phyloP scores from a whole-genome alignment of 805 yeast species.

The Pichia manshurica region DNA sequence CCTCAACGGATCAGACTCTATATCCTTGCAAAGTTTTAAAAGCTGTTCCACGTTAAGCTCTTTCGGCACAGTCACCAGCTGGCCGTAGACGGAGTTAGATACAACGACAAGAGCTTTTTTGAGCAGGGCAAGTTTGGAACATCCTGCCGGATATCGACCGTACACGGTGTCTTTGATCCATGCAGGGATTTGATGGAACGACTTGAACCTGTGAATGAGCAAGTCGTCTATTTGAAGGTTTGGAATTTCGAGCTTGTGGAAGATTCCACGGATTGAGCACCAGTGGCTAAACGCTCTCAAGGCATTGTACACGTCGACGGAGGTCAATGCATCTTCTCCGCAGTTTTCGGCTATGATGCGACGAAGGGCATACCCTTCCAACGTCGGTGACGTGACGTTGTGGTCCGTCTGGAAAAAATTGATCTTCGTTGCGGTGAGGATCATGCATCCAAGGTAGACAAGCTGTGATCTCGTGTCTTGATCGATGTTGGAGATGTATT shows the following conservation, averaged over 20 bases:
- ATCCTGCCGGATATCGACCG: constrained; percentile 48
- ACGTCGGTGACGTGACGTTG: constrained; percentile 40
- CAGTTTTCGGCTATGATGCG: constrained; percentile 34
- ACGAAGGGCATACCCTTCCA: constrained; percentile 42
- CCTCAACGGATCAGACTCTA: constrained; percentile 42
- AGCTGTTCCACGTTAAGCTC: constrained; percentile 29
- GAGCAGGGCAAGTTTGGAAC: constrained; percentile 40
- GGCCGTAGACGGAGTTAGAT: constrained; percentile 34
- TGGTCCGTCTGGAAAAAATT: constrained; percentile 54
- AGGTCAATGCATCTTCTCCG: constrained; percentile 34
- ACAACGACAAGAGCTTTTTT: constrained; percentile 35
- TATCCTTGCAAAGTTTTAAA: constrained; percentile 37
- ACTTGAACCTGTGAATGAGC: constrained; percentile 28
- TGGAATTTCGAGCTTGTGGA: constrained; percentile 37
- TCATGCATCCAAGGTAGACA: constrained; percentile 36
- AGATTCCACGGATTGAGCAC: constrained; percentile 46
- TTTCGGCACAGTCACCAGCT: constrained; percentile 34
- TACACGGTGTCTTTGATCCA: constrained; percentile 37
- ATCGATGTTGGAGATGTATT: constrained; percentile 27
- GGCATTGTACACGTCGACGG: constrained; percentile 40
- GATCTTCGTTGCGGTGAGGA: constrained; percentile 42
- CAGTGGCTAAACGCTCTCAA: constrained; percentile 49
- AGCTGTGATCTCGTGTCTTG: constrained; percentile 27
- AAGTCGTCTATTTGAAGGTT: constrained; percentile 32
- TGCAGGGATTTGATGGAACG: constrained; percentile 38